Evolutionary conservation across 2,329 filamentous ascomycete genomes (phyloP), one percentile per base, ranked within the genome.

Genomic region (Diaporthe sp.): DNA sequence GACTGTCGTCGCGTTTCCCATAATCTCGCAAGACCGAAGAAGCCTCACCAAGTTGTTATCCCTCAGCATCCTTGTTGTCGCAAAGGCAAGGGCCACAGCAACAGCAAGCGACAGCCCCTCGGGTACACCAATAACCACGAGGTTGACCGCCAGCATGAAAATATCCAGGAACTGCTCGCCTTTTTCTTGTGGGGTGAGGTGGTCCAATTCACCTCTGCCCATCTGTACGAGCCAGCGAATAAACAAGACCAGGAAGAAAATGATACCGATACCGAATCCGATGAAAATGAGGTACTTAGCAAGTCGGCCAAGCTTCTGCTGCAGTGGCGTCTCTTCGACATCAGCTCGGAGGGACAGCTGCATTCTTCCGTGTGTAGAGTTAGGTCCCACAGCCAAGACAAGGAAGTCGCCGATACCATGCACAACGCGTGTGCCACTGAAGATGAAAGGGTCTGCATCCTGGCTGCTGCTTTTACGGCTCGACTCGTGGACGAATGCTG

Each of bases 321-420:
- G 94, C 10, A 96, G 83, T 4, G 94, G 94, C 1, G 94, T 96
- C 34, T 94, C 93, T 81, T 96, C 92, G 74, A 92, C 91, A 77
- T 95, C 93, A 78, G 94, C 93, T 77, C 93, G 91, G 15, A 96
- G 85, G 51, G 94, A 94, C 89, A 96, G 93, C 85, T 96, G 89
- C 3, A 92, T 95, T 80, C 94, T 94, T 74, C 94, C 94, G 79
- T 94, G 92, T 44, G 90, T 93, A 0, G 94, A 94, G 82, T 96
- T 89, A 49, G 93, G 88, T 77, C 94, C 94, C 25, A 93, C 92
- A 6, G 94, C 90, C 1, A 93, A 95, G 73, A 95, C 94, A 73
- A 96, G 82, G 82, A 95, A 96, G 5, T 90, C 92, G 13, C 94
- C 94, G 10, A 95, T 88, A 73, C 94, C 94, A 79, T 95, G 93